phyloP scores from a whole-genome alignment of 768 basidiomycete species.

The Agrocybe praecox region DNA sequence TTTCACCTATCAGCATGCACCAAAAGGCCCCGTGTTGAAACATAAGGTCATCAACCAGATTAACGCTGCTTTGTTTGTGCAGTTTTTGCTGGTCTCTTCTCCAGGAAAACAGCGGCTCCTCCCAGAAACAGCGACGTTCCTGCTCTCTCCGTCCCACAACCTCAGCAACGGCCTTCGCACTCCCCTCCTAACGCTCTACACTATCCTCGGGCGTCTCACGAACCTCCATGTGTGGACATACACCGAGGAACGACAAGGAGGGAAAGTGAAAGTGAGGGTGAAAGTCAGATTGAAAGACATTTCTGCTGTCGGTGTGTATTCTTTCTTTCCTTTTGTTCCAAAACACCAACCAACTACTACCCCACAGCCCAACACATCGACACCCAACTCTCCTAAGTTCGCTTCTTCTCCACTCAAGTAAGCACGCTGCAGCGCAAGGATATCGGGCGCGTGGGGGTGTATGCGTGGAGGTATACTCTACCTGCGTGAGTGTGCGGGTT shows the following conservation, averaged over 20 bases:
- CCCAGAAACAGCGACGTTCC: conserved; percentile 26
- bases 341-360: background rate
- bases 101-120: conserved; percentile 11
- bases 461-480: conserved; percentile 70
- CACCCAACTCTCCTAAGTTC: conserved; percentile 53
- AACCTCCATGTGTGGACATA: too few relatives aligned
- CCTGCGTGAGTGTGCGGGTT: conserved; percentile 33
- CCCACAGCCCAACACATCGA: conserved; percentile 52
- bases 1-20: conserved; percentile 32
- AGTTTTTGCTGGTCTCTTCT: conserved; percentile 20
- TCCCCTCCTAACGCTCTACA: conserved; percentile 15
- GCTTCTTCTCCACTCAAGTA: conserved; percentile 45
- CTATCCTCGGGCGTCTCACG: too few relatives aligned
- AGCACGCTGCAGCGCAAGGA: conserved; percentile 37
- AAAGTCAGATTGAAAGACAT: conserved; percentile 39
- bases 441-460: conserved; percentile 36
- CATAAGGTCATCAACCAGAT: conserved; percentile 44
- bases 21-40: conserved; percentile 27
- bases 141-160: conserved; percentile 23
- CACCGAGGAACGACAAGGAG: too few relatives aligned
- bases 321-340: background rate
- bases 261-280: too few relatives aligned
- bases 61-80: conserved; percentile 43
- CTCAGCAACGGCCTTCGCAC: conserved; percentile 16
- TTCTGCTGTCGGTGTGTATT: conserved; percentile 39